Base-by-base conservation (phyloP, 1,284 basidiomycete species). In the Cutaneotrichosporon sp. region DNA sequence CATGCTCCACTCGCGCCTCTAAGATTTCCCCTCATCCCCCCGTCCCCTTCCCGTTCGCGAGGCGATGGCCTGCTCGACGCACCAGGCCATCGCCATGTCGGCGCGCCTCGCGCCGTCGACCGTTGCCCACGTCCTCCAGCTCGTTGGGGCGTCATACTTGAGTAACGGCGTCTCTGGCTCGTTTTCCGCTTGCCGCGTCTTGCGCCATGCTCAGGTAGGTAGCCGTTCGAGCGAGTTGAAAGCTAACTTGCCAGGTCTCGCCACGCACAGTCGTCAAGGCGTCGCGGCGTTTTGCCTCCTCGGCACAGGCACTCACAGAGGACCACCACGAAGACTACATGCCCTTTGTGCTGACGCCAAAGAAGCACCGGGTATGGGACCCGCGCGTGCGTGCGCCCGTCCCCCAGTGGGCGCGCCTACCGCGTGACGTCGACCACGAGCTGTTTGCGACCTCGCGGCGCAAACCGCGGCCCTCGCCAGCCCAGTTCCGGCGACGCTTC, bases 51-150 rank as follows among this genome's bases (percentile, higher is more conserved):
- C 18, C 7, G 20, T 17, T 26, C 40, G 14, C 18, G n/a, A 34
- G 57, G 57, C 57, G 57, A 59, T 59, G 57, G 57, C 57, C 57
- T 53, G 57, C 41, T 33, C 51, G 15, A 35, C 36, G 23, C 43
- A 43, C 8, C 54, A 53, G 54, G 54, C 51, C 51, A 56, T 55
- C 57, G 54, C 54, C 57, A 59, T 59, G 51, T 54, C 52, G 17
- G 55, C 47, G 9, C 54, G 57, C 9, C 45, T 51, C 15, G 48
- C 54, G 4, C 54, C 57, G 15, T 50, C 54, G 21, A 54, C 57
- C 3, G 45, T 55, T 8, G 51, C 54, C 4, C 57, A 59, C 21
- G 57, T 59, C 17, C 46, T 59, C 22, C 45, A 51, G 8, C 57
- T 59, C 26, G 57, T 59, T 36, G 51, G 54, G 15, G 45, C 51